These are phyloP conservation scores for Gymnopilus junonius DNA, from an alignment of 768 basidiomycete species.

Conservation along the genomic window DNA sequence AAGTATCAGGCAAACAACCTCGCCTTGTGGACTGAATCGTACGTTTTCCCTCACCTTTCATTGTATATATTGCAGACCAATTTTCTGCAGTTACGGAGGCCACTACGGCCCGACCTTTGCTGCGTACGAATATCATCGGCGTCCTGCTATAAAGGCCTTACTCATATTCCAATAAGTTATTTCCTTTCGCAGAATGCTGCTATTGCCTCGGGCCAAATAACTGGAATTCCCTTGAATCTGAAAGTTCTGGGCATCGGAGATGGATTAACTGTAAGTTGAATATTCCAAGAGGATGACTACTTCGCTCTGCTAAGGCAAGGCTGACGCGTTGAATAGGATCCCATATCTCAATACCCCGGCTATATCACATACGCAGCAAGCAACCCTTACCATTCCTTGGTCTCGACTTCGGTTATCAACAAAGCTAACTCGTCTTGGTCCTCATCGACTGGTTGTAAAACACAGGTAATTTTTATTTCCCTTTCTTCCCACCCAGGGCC, in stretches of 20 bases:
- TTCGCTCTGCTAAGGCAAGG: background rate
- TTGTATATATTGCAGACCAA: background rate
- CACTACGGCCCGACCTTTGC: conserved; percentile 75
- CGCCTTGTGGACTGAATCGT: conserved; percentile 71
- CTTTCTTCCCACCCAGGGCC: background rate
- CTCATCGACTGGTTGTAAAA: conserved; percentile 50
- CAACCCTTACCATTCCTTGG: conserved; percentile 62
- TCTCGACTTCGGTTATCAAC: conserved; percentile 43
- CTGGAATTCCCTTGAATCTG: conserved; percentile 58
- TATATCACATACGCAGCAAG: conserved; percentile 58
- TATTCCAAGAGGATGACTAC: no score
- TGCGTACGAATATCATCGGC: conserved; percentile 34
- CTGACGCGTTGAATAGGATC: conserved; percentile 13
- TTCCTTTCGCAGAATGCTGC: conserved; percentile 64
- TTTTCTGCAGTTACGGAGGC: conserved; percentile 58
- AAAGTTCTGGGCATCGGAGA: conserved; percentile 67
- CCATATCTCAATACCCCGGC: conserved; percentile 54
- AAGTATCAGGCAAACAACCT: conserved; percentile 49
- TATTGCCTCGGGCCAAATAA: conserved; percentile 48
- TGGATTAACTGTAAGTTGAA: conserved; percentile 54
- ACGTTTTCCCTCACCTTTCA: conserved; percentile 10
- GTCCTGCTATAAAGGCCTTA: background rate
- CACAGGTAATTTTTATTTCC: conserved; percentile 38
- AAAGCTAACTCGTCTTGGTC: conserved; percentile 49
- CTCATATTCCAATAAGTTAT: conserved; percentile 33